A percentile compares a stretch with the other conserved stretches of the same genome.
Evolutionary conservation across 2,329 filamentous ascomycete genomes (phyloP).

Genomic region (Mariannaea elegans): DNA sequence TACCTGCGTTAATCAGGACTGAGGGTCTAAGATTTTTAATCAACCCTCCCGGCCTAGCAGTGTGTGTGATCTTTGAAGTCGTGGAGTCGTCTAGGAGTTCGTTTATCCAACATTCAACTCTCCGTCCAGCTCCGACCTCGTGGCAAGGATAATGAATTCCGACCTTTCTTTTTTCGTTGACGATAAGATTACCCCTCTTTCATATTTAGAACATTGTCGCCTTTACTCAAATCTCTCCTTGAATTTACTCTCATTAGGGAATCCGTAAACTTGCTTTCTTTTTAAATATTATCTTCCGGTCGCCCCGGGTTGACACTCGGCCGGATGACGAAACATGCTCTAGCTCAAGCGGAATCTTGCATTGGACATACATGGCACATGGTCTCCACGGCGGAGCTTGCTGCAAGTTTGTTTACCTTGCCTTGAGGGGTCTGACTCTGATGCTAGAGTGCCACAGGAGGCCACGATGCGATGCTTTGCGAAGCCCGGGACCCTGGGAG

Average conservation of each 20-base stretch:
- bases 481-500: slow-evolving; percentile 22
- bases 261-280: neutral
- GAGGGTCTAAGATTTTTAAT: neutral
- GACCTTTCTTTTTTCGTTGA: neutral
- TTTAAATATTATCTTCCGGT: slow-evolving; percentile 17
- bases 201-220: neutral
- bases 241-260: neutral
- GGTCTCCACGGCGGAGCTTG: slow-evolving; percentile 28
- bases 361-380: slow-evolving; percentile 31
- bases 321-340: slow-evolving; percentile 29
- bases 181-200: neutral
- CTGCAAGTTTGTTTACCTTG: slow-evolving; percentile 24
- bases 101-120: slow-evolving; percentile 16
- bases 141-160: slow-evolving; percentile 9
- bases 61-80: slow-evolving; percentile 7
- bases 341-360: slow-evolving; percentile 43
- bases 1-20: slow-evolving; percentile 22
- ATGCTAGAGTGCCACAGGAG: slow-evolving; percentile 28
- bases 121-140: slow-evolving; percentile 15
- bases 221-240: neutral
- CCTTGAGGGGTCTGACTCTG: slow-evolving; percentile 1
- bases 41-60: neutral
- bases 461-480: slow-evolving; percentile 16
- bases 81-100: slow-evolving; percentile 9
- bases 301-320: slow-evolving; percentile 23